These are phyloP conservation scores for Chlorella sp. DNA, from an alignment of 139 green algal species.

Conservation along the genomic window DNA sequence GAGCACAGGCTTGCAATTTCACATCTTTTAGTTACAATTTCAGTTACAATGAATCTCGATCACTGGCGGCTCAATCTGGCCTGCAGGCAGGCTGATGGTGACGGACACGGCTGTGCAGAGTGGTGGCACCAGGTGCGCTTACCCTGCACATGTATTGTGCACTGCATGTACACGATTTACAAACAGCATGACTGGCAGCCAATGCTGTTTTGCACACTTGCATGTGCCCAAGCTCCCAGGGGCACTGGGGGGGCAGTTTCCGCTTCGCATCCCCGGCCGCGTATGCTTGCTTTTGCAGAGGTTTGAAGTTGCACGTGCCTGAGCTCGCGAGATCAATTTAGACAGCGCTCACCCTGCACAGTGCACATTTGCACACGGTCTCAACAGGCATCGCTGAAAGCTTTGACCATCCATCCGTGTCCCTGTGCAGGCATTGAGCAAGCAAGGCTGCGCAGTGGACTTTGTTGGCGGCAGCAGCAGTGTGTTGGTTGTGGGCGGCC, in stretches of 20 bases:
- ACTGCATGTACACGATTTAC: not conserved
- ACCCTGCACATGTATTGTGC: not conserved
- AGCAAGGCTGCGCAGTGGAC: conserved; percentile 58
- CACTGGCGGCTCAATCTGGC: not conserved
- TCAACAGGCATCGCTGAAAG: not conserved
- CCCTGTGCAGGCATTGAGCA: conserved; percentile 53
- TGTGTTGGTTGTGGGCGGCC: conserved; percentile 70
- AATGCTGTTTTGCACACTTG: not conserved
- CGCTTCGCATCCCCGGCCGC: too few relatives aligned
- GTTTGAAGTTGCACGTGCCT: too few relatives aligned
- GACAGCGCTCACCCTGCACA: not conserved
- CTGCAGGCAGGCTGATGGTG: conserved; percentile 41
- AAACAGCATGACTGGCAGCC: not conserved
- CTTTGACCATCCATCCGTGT: not conserved
- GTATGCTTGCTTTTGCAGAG: too few relatives aligned
- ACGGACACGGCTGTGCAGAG: conserved; percentile 73
- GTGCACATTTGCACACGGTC: not conserved
- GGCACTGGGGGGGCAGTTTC: too few relatives aligned
- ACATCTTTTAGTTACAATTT: too few relatives aligned
- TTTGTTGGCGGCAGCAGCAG: conserved; percentile 75
- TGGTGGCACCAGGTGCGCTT: conserved; percentile 74
- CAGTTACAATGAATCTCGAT: too few relatives aligned
- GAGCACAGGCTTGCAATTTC: too few relatives aligned
- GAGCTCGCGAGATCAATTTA: not conserved
- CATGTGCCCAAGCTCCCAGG: not conserved